phyloP scores from a whole-genome alignment of 176 grass and related monocot genomes.

The barley (Hordeum vulgare) region MorexV3_pseudomolecules_assembly NC_058523.1:375938759-375939258 shows the following conservation, averaged over 20 bases:
- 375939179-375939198: not conserved
- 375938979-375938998: not conserved
- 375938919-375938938: not conserved
- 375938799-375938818: not conserved
- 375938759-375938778: not conserved
- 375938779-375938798: not conserved
- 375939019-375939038: not conserved
- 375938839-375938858: not conserved
- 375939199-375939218: not conserved
- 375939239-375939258: no score
- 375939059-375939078: slow-evolving; percentile 20
- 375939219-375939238: not conserved
- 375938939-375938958: not conserved
- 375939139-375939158: not conserved
- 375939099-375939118: not conserved
- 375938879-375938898: not conserved
- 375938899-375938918: not conserved
- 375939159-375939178: no score
- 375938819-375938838: not conserved
- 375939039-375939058: slow-evolving; percentile 6
- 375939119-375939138: not conserved
- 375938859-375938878: not conserved
- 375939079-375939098: not conserved
- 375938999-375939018: slow-evolving; percentile 17
- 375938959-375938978: not conserved